phyloP scores from a whole-genome alignment of 2,329 filamentous ascomycete genomes.

The Colletotrichum zoysiae region DNA sequence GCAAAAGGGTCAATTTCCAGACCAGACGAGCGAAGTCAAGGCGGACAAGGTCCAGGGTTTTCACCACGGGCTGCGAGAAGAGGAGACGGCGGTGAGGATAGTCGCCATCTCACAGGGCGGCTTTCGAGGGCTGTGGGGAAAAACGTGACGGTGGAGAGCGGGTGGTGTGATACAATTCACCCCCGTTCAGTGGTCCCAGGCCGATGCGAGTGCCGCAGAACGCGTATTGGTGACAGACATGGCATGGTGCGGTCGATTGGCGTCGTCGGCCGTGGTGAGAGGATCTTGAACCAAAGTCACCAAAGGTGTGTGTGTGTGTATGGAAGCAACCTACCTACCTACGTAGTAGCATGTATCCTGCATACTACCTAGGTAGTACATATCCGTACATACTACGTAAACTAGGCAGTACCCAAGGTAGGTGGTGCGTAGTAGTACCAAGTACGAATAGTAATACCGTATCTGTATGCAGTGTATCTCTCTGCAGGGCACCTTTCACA shows the following conservation, averaged over 20 bases:
- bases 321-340: not conserved
- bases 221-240: not conserved
- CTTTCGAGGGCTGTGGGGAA: not conserved
- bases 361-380: not conserved
- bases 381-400: not conserved
- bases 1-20: not conserved
- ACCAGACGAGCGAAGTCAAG: not conserved
- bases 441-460: too few relatives aligned
- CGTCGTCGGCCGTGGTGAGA: not conserved
- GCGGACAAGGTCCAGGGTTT: not conserved
- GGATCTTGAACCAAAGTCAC: not conserved
- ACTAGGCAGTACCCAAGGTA: not conserved
- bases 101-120: not conserved
- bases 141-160: conserved; percentile 9
- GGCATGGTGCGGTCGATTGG: not conserved
- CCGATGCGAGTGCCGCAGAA: conserved; percentile 7
- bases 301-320: not conserved
- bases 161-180: conserved; percentile 8
- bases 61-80: not conserved
- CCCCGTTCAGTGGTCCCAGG: conserved; percentile 25
- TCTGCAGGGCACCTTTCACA: conserved; percentile 31
- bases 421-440: too few relatives aligned
- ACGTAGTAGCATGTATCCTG: not conserved
- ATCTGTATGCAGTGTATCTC: not conserved
- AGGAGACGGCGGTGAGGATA: conserved; percentile 17